Evolutionary conservation across 1,139 yeast species (phyloP), one percentile per base, ranked within the genome.

Genomic region (Suhomyces chickasaworum): DNA sequence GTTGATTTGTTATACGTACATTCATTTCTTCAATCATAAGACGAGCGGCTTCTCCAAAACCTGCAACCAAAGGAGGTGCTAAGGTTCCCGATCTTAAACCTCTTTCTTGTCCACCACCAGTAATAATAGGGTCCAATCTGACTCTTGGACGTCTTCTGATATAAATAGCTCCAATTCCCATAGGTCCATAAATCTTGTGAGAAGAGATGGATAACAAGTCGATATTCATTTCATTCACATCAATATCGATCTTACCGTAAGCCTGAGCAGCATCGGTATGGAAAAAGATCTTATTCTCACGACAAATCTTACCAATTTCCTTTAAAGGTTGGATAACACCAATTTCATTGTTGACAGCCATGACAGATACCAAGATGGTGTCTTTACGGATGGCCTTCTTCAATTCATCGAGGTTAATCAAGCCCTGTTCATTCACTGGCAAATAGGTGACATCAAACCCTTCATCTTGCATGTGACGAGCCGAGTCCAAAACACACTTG

Each of bases 191-290:
- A 50, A 95, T 86, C 73, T 93, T 93, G 72, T 93, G 99, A 3
- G 96, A 91, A 0, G 97, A 89, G 51, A 93, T 87, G 17, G 97
- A 89, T 83, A 95, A 76, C 55, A 91, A 72, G 68, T 93, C 99
- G 59, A 93, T 88, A 65, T 93, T 90, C 86, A 85, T 82, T 57
- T 85, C 89, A 71, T 95, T 90, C 51, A 93, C 99, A 62, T 93
- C 97, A 47, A 93, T 72, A 43, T 90, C 89, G 47, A 95, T 81
- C 68, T 95, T 95, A 53, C 99, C 99, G 63, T 83, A 89, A 3
- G 97, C 99, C 70, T 93, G 99, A 16, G 99, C 99, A 47, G 88
- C 96, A 65, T 93, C 99, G n/a, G 98, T 86, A 69, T 93, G 99
- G 84, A 95, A 93, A 62, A 90, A 93, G 34, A 93, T 85, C 73